A percentile compares a stretch with the other conserved stretches of the same genome.
Conservation (phyloP, 164 flowering plant species). For the Nelumbo lutea region DNA sequence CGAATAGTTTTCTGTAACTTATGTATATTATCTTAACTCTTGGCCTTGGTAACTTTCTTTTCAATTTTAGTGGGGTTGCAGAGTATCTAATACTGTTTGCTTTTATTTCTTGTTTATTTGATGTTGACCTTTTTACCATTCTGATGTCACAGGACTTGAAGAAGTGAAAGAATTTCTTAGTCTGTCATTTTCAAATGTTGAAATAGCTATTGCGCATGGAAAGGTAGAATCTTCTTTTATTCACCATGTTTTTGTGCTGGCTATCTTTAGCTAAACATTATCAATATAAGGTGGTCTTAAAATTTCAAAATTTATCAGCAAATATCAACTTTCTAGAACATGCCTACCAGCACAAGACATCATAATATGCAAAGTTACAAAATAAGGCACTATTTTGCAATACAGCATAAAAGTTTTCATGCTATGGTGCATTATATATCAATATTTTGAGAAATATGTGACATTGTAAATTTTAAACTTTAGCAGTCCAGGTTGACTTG, state of each 20-base stretch:
- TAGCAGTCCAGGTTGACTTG: too few species aligned
- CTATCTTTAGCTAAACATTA: not conserved
- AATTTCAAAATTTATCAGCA: not conserved
- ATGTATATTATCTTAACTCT: not conserved
- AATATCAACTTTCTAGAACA: not conserved
- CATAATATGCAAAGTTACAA: not conserved
- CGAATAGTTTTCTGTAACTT: not conserved
- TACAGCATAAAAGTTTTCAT: too few species aligned
- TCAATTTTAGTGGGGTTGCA: not conserved
- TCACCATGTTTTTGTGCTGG: not conserved
- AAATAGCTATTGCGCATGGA: slow-evolving; percentile 93
- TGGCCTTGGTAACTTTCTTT: not conserved
- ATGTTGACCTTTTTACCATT: slow-evolving; percentile 8
- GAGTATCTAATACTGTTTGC: not conserved
- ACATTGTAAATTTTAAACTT: not conserved
- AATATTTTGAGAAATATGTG: not conserved
- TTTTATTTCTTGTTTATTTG: slow-evolving; percentile 4
- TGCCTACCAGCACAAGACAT: not conserved
- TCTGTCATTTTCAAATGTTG: slow-evolving; percentile 62
- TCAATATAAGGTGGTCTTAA: not conserved
- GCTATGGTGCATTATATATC: not conserved
- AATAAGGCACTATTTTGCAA: not conserved
- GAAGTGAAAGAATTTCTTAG: slow-evolving; percentile 77
- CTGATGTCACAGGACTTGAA: slow-evolving; percentile 66
- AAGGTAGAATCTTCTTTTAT: slow-evolving; percentile 44